A percentile compares a stretch with the other conserved stretches of the same genome.
Evolutionary conservation across 139 green algal species (phyloP).

Genomic region (Parachlorella kessleri): DNA sequence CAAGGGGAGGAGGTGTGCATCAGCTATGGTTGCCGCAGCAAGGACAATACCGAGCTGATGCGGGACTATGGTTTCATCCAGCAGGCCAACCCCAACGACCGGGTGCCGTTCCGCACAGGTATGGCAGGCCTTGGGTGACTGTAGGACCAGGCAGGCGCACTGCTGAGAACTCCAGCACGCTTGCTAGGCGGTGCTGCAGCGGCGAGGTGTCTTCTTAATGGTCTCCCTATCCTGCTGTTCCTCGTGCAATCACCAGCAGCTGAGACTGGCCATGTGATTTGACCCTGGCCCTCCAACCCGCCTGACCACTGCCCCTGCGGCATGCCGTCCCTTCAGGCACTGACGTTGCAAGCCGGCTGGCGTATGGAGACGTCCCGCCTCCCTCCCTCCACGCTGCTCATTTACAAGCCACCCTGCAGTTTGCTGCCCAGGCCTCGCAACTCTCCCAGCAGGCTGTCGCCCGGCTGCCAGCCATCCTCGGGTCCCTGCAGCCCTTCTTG

Average conservation of each 20-base stretch:
- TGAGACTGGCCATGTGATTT: not conserved
- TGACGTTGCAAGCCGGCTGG: slow-evolving; percentile 19
- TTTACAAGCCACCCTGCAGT: not conserved
- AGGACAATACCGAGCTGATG: slow-evolving; percentile 39
- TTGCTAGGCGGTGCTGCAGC: not conserved
- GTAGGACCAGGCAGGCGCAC: too few species aligned
- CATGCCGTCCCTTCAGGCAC: not conserved
- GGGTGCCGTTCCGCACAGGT: slow-evolving; percentile 27
- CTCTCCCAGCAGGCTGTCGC: not conserved
- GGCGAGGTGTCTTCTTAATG: not conserved
- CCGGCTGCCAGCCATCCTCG: slow-evolving; percentile 3
- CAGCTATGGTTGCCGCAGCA: slow-evolving; percentile 43
- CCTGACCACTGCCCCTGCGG: not conserved
- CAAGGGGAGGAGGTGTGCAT: slow-evolving; percentile 43
- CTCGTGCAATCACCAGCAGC: not conserved
- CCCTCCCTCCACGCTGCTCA: not conserved
- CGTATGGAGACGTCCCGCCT: not conserved
- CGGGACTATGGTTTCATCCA: slow-evolving; percentile 54
- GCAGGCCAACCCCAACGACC: slow-evolving; percentile 40
- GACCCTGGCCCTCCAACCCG: not conserved
- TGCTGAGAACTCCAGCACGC: not conserved
- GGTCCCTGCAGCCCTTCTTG: slow-evolving; percentile 36
- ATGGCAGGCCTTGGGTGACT: not conserved
- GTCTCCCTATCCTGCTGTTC: not conserved
- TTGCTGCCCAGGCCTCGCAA: not conserved